Percentiles rank a stretch among this genome's conserved stretches.
Evolutionary conservation across 768 basidiomycete genomes (phyloP).

Genomic region (Amanita molliuscula): DNA sequence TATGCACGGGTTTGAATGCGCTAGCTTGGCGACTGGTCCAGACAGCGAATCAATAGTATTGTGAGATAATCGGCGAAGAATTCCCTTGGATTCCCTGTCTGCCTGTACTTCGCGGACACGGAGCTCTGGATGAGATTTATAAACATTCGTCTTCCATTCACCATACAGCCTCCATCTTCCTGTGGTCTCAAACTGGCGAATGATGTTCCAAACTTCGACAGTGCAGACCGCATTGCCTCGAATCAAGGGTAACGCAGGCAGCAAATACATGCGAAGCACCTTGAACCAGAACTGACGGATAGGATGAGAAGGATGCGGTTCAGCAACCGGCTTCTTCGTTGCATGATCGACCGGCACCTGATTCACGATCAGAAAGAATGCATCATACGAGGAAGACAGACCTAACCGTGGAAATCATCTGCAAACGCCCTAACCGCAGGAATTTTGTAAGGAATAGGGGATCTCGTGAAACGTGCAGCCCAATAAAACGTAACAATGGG

Average conservation of each 20-base stretch:
- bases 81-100: constrained; percentile 80
- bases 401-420: constrained; percentile 44
- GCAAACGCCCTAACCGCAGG: constrained; percentile 62
- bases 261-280: constrained; percentile 66
- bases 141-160: constrained; percentile 77
- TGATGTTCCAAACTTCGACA: constrained; percentile 87
- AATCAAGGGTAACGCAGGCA: constrained; percentile 82
- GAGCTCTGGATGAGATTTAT: constrained; percentile 71
- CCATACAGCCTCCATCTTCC: constrained; percentile 89
- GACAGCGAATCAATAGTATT: constrained; percentile 80
- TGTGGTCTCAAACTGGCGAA: constrained; percentile 68
- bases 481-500: constrained; percentile 71
- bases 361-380: background rate
- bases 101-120: constrained; percentile 74
- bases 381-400: background rate
- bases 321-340: constrained; percentile 48
- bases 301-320: constrained; percentile 47
- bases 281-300: constrained; percentile 78
- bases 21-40: constrained; percentile 83
- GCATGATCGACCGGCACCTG: constrained; percentile 44
- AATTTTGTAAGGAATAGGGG: constrained; percentile 71
- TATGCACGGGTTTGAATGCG: constrained; percentile 89
- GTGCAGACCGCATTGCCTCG: constrained; percentile 82
- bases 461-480: constrained; percentile 74
- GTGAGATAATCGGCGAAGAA: constrained; percentile 78